Evolutionary conservation across 1,284 basidiomycete genomes (phyloP).

Genomic region (Trametes polyzona): DNA sequence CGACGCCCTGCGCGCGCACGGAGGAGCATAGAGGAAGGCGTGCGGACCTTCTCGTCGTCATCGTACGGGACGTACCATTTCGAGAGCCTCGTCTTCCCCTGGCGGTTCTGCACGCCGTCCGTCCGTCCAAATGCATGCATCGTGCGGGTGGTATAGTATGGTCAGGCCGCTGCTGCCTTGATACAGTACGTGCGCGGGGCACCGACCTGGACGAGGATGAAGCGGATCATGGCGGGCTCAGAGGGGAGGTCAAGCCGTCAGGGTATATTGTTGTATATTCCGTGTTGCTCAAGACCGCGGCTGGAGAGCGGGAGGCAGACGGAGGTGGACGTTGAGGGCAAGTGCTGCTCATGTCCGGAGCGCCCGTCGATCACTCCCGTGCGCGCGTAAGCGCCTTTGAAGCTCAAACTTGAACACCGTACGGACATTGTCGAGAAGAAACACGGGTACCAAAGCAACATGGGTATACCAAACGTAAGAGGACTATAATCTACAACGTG

Average conservation of each 20-base stretch:
- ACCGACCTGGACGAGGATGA: conserved; percentile 86
- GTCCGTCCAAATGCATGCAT: too few species aligned
- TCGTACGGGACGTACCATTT: conserved; percentile 98
- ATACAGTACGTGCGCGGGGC: not conserved
- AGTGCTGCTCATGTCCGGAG: not conserved
- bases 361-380: not conserved
- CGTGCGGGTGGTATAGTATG: too few species aligned
- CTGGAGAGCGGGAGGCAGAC: not conserved
- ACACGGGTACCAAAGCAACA: too few species aligned
- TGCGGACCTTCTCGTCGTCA: conserved; percentile 91
- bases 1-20: not conserved
- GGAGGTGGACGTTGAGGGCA: not conserved
- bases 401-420: too few species aligned
- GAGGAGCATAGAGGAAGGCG: not conserved
- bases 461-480: too few species aligned
- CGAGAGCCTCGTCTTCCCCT: conserved; percentile 95
- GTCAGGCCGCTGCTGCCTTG: too few species aligned
- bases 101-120: conserved; percentile 73
- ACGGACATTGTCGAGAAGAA: too few species aligned
- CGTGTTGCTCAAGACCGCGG: too few species aligned
- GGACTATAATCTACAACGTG: not conserved
- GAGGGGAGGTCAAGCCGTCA: too few species aligned
- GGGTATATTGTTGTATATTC: too few species aligned
- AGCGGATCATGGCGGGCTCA: conserved; percentile 74
- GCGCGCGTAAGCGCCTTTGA: too few species aligned